Conservation (phyloP, 768 basidiomycete genomes). For the Sporobolomyces roseus region DNA sequence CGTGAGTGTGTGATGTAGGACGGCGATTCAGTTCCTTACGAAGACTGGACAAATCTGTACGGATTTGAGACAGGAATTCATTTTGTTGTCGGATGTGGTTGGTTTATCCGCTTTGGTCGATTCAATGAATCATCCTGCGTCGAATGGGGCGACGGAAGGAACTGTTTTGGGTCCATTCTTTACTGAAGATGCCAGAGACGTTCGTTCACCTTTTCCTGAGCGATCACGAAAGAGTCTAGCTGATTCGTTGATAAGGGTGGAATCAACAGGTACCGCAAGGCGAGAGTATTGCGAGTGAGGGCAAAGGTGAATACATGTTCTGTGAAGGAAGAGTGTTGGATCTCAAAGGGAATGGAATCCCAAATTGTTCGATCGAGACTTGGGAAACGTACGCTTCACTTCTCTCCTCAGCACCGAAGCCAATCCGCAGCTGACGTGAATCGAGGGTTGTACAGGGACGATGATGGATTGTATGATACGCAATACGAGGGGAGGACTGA, state of each 20-base stretch:
- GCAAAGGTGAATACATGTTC: constrained; percentile 77
- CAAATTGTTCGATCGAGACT: constrained; percentile 48
- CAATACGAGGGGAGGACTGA: constrained; percentile 38
- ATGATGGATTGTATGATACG: constrained; percentile 33
- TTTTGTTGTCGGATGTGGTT: constrained; percentile 75
- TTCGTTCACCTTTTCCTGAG: background rate
- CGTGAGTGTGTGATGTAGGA: constrained; percentile 46
- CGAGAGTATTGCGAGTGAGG: constrained; percentile 77
- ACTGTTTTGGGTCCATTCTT: constrained; percentile 41
- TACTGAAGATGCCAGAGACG: constrained; percentile 40
- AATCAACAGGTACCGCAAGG: constrained; percentile 53
- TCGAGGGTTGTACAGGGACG: constrained; percentile 30
- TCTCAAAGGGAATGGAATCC: constrained; percentile 51
- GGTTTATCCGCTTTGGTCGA: constrained; percentile 78
- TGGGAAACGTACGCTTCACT: constrained; percentile 51
- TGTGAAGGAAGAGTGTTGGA: constrained; percentile 68
- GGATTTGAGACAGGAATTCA: constrained; percentile 60
- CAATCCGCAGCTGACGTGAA: constrained; percentile 38
- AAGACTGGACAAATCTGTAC: constrained; percentile 68
- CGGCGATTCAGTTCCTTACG: constrained; percentile 72
- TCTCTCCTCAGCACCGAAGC: constrained; percentile 3
- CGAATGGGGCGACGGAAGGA: constrained; percentile 44
- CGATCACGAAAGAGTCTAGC: background rate
- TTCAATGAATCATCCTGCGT: constrained; percentile 46
- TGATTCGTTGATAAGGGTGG: background rate